Base-by-base conservation (phyloP, 441 rosid genomes). In the Bruguiera hainesii region DNA sequence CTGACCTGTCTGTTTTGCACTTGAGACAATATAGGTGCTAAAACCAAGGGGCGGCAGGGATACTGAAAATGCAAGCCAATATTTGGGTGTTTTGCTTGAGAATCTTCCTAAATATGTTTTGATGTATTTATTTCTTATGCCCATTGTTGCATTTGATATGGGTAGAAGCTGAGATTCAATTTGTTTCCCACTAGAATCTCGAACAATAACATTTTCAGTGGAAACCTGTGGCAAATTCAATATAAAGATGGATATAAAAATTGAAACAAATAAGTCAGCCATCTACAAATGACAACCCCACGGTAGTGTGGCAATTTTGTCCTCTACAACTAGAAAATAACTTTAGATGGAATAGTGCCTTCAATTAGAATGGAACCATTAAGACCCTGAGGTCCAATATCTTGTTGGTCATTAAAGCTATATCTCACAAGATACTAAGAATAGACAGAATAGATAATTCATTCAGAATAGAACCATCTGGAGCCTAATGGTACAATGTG, bases 21-120 rank as follows among this genome's bases (percentile, higher is more conserved):
- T 71, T 67, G 85, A 83, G 76, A 94, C 72, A 23, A 76, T 75
- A 81, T 89, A 94, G 42, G 91, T 88, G 80, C 75, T 85, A 85
- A 87, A 91, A 74, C 97, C 98, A 72, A 94, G 89, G 60, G 98
- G 90, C 66, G 96, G 96, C 30, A 87, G 83, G 65, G 92, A 81
- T 33, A 77, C 96, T 37, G 86, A 63, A 76, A 94, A 94, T 69
- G 92, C 93, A 71, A 94, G 90, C 97, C 96, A 88, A 78, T 88
- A 89, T 71, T 82, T 87, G 33, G 88, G 91, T 52, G 81, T 73
- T 76, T 72, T 78, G 52, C 67, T 70, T 21, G 93, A 87, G 68
- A 62, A 71, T 75, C 72, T 76, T 68, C 96, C 96, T 75, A 89
- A 74, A 80, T 91, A 89, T 61, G 95, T 90, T 80, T 71, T 85